These are phyloP conservation scores for Prosopis cineraria DNA, from an alignment of 306 rosid species.

Conservation along the genomic window DNA sequence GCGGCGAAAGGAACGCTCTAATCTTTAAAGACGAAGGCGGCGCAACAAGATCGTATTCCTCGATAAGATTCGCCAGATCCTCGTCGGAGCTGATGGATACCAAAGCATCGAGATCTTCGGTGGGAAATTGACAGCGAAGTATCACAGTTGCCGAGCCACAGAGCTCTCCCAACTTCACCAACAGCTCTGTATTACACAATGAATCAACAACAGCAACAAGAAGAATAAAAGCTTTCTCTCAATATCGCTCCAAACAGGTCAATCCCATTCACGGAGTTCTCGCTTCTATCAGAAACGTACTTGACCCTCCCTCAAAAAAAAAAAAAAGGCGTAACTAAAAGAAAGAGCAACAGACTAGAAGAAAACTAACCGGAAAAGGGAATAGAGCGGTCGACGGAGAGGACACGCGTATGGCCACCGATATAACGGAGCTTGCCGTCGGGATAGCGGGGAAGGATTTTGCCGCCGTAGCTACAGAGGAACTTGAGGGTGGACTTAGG, in stretches of 20 bases:
- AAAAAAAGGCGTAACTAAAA: not conserved
- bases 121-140: slow-evolving; percentile 86
- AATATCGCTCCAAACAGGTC: slow-evolving; percentile 1
- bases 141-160: slow-evolving; percentile 64
- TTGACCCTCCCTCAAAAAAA: not conserved
- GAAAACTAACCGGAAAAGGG: slow-evolving; percentile 71
- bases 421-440: slow-evolving; percentile 92
- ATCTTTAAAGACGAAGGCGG: slow-evolving; percentile 61
- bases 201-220: slow-evolving; percentile 6
- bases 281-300: not conserved
- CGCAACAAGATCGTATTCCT: slow-evolving; percentile 72
- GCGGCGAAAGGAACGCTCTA: slow-evolving; percentile 76
- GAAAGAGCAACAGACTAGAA: not conserved
- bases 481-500: slow-evolving; percentile 61
- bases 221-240: slow-evolving; percentile 32
- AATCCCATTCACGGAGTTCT: not conserved
- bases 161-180: slow-evolving; percentile 66
- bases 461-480: slow-evolving; percentile 93
- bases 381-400: slow-evolving; percentile 71
- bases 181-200: slow-evolving; percentile 58
- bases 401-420: slow-evolving; percentile 93
- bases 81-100: slow-evolving; percentile 87
- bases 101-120: slow-evolving; percentile 90
- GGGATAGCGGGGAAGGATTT: slow-evolving; percentile 89
- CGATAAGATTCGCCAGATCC: slow-evolving; percentile 82